Evolutionary conservation across 2,329 filamentous ascomycete genomes (phyloP).

Genomic region (Myotisia sp.): DNA sequence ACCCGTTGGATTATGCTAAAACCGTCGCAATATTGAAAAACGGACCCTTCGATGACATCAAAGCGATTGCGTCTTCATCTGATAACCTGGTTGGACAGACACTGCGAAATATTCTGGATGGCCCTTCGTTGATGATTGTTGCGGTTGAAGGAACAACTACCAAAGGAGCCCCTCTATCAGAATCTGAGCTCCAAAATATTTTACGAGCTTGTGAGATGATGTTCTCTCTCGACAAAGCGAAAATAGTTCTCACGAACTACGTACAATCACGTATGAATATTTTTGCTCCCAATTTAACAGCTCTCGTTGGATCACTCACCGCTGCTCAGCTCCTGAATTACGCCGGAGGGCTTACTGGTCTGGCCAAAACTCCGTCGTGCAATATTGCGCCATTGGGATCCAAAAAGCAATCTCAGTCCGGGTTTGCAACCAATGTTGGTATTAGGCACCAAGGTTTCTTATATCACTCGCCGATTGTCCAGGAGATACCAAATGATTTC

Average conservation of each 20-base stretch:
- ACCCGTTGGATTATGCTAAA: slow-evolving; percentile 88
- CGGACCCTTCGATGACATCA: slow-evolving; percentile 79
- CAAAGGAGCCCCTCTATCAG: slow-evolving; percentile 60
- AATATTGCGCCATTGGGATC: slow-evolving; percentile 85
- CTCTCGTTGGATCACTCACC: slow-evolving; percentile 78
- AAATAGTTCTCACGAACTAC: slow-evolving; percentile 76
- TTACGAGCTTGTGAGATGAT: slow-evolving; percentile 73
- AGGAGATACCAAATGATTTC: slow-evolving; percentile 67
- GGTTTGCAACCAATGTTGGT: slow-evolving; percentile 83
- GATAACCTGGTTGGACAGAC: slow-evolving; percentile 65
- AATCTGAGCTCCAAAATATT: slow-evolving; percentile 61
- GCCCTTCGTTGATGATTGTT: slow-evolving; percentile 86
- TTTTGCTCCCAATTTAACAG: slow-evolving; percentile 87
- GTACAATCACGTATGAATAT: slow-evolving; percentile 94
- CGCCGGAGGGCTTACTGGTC: slow-evolving; percentile 70
- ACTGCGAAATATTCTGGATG: slow-evolving; percentile 69
- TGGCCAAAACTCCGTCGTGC: slow-evolving; percentile 85
- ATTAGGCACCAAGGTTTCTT: slow-evolving; percentile 85
- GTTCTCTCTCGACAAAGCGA: slow-evolving; percentile 73
- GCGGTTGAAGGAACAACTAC: slow-evolving; percentile 88
- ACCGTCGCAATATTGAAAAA: slow-evolving; percentile 88
- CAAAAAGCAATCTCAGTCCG: slow-evolving; percentile 66
- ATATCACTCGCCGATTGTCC: slow-evolving; percentile 81
- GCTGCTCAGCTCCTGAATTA: slow-evolving; percentile 95
- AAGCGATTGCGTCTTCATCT: slow-evolving; percentile 57